Percentiles rank a stretch among this genome's conserved stretches.
Evolutionary conservation across 495 filamentous ascomycete genomes (phyloP).

Genomic region (Aspergillus asperescens): DNA sequence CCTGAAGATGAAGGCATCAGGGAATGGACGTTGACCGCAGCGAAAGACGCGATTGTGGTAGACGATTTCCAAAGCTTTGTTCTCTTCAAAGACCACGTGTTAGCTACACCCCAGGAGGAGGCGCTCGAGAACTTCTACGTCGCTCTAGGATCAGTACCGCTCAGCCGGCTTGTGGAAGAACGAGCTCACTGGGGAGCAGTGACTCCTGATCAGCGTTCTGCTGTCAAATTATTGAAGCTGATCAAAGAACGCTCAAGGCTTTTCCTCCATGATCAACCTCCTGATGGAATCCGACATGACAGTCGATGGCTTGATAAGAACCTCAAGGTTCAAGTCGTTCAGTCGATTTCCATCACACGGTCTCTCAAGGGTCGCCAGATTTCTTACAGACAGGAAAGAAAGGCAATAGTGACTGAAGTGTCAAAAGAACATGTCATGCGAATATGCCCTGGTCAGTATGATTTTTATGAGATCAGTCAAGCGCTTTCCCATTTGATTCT

Average conservation of each 20-base stretch:
- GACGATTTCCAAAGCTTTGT: conserved; percentile 84
- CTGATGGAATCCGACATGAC: conserved; percentile 72
- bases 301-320: conserved; percentile 85
- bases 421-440: conserved; percentile 46
- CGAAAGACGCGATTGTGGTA: conserved; percentile 68
- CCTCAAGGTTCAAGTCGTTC: conserved; percentile 68
- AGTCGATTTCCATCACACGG: conserved; percentile 65
- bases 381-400: conserved; percentile 62
- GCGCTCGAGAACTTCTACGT: conserved; percentile 76
- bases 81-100: conserved; percentile 72
- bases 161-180: conserved; percentile 45
- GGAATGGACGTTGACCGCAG: conserved; percentile 66
- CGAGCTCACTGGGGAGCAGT: conserved; percentile 43
- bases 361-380: conserved; percentile 62
- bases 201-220: conserved; percentile 48
- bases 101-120: conserved; percentile 86
- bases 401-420: conserved; percentile 57
- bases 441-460: conserved; percentile 57
- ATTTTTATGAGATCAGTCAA: conserved; percentile 85
- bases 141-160: conserved; percentile 40
- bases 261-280: conserved; percentile 70
- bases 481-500: conserved; percentile 75
- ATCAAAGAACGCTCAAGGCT: conserved; percentile 81
- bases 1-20: conserved; percentile 56
- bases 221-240: conserved; percentile 61